Evolutionary conservation across 768 basidiomycete genomes (phyloP).

Genomic region (Suillus lakei): DNA sequence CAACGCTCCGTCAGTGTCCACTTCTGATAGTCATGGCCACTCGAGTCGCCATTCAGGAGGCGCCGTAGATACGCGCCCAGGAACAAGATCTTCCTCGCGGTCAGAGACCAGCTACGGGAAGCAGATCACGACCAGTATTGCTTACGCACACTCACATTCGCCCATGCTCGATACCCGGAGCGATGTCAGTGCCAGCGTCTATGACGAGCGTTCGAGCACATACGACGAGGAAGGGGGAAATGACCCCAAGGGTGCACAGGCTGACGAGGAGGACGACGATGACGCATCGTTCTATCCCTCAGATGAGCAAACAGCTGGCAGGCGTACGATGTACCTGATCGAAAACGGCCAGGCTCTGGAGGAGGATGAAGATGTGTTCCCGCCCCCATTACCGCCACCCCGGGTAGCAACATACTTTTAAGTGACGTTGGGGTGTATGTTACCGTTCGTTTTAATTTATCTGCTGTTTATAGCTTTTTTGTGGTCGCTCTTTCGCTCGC

Average conservation of each 20-base stretch:
- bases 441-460: constrained; percentile 30
- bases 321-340: constrained; percentile 39
- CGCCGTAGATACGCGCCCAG: constrained; percentile 20
- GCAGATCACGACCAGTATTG: constrained; percentile 13
- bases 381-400: neutral
- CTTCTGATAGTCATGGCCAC: constrained; percentile 11
- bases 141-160: neutral
- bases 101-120: constrained; percentile 28
- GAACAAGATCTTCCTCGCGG: constrained; percentile 22
- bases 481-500: constrained; percentile 13
- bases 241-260: neutral
- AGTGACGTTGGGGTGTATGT: constrained; percentile 3
- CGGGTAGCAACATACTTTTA: neutral
- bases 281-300: constrained; percentile 30
- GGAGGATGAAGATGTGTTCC: constrained; percentile 8
- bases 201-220: constrained; percentile 17
- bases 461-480: constrained; percentile 30
- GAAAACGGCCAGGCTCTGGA: constrained; percentile 33
- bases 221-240: neutral
- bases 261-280: constrained; percentile 30
- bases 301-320: constrained; percentile 37
- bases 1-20: constrained; percentile 22
- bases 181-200: neutral
- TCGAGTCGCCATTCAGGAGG: constrained; percentile 15
- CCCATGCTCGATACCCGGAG: neutral